A percentile compares a stretch with the other conserved stretches of the same genome.
Evolutionary conservation across 768 basidiomycete genomes (phyloP).

Genomic region (Termitomyces sp.): DNA sequence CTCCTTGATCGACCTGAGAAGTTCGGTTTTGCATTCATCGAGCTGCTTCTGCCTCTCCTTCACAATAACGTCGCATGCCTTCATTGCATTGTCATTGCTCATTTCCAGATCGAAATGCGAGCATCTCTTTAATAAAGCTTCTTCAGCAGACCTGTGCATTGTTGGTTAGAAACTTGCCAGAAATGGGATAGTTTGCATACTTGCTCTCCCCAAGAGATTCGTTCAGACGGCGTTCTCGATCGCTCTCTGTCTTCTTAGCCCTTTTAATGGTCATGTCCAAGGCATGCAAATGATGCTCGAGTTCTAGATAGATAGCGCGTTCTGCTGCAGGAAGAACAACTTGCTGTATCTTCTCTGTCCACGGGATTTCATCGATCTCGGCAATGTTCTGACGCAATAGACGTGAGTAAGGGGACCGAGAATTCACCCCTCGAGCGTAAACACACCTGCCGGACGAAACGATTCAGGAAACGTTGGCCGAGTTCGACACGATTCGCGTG

Average conservation of each 20-base stretch:
- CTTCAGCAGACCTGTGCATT: constrained; percentile 67
- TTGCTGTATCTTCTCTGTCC: constrained; percentile 52
- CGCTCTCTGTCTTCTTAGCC: constrained; percentile 66
- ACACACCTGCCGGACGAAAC: constrained; percentile 76
- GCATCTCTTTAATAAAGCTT: constrained; percentile 91
- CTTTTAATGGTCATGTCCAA: constrained; percentile 79
- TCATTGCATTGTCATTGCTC: constrained; percentile 71
- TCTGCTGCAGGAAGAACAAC: constrained; percentile 87
- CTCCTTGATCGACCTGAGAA: constrained; percentile 57
- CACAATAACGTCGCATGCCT: constrained; percentile 90
- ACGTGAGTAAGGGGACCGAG: background rate
- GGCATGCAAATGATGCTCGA: constrained; percentile 88
- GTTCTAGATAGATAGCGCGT: constrained; percentile 89
- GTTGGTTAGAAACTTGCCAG: background rate
- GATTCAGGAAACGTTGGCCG: constrained; percentile 78
- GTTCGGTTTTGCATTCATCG: constrained; percentile 70
- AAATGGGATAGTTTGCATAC: constrained; percentile 33
- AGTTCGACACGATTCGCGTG: constrained; percentile 80
- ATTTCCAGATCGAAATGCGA: constrained; percentile 90
- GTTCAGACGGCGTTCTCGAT: constrained; percentile 83
- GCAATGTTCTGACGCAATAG: constrained; percentile 68
- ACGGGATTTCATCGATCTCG: constrained; percentile 94
- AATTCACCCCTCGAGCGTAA: background rate
- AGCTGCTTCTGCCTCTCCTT: constrained; percentile 74
- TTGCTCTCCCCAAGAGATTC: constrained; percentile 87